Percentiles rank a stretch among this genome's conserved stretches.
These are phyloP conservation scores for Talaromyces pinophilus DNA, from an alignment of 2,329 filamentous ascomycete genomes.

Conservation along the genomic window DNA sequence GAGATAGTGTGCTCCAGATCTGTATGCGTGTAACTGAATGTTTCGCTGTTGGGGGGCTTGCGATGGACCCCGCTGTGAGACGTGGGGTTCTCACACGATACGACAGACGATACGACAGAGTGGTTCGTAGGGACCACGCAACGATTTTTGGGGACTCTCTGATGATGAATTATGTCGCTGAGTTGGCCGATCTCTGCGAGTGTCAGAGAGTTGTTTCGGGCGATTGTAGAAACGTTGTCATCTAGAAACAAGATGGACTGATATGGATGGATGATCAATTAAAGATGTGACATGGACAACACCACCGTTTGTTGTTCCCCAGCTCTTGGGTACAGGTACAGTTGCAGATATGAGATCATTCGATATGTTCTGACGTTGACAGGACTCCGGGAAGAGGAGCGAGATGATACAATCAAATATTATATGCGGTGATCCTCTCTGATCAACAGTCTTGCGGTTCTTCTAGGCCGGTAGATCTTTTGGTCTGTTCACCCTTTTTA, in stretches of 20 bases:
- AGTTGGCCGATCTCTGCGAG: background rate
- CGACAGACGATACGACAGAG: conserved; percentile 2
- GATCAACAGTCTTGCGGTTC: conserved; percentile 10
- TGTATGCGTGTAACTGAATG: conserved; percentile 21
- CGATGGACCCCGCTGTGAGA: conserved; percentile 15
- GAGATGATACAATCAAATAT: conserved; percentile 2
- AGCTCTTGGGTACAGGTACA: background rate
- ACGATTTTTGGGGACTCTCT: background rate
- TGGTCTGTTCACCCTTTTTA: conserved; percentile 6
- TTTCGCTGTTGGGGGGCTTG: conserved; percentile 15
- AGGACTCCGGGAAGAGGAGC: background rate
- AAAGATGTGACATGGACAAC: background rate
- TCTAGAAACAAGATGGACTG: background rate
- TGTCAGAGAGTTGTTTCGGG: background rate
- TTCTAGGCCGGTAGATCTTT: conserved; percentile 3
- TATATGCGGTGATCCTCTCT: conserved; percentile 7
- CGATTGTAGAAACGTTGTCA: background rate
- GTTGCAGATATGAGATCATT: conserved; percentile 18
- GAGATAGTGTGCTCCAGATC: conserved; percentile 14
- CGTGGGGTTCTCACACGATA: conserved; percentile 19
- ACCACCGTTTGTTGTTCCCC: conserved; percentile 3
- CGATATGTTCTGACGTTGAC: conserved; percentile 7
- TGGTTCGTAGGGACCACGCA: conserved; percentile 17
- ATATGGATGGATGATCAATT: background rate
- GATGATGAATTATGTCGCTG: background rate